Percentiles rank a stretch among this genome's conserved stretches.
Conservation (phyloP, 306 rosid genomes). For the Begonia loranthoides region DNA sequence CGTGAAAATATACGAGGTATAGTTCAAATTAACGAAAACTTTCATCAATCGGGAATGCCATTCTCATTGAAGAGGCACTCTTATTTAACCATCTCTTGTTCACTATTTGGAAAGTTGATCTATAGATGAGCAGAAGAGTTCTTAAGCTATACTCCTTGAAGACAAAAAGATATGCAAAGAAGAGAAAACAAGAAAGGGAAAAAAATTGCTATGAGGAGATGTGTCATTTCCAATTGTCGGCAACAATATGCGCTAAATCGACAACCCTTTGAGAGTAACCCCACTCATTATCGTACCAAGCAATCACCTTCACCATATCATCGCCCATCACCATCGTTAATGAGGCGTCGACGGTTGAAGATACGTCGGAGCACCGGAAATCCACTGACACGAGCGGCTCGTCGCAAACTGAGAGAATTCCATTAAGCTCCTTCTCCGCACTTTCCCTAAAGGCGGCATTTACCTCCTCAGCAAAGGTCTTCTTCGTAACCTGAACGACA, state of each 20-base stretch:
- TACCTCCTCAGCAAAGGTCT: constrained; percentile 92
- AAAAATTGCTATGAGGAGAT: too few species aligned
- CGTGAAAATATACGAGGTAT: too few species aligned
- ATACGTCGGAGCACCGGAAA: constrained; percentile 81
- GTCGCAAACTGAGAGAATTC: constrained; percentile 83
- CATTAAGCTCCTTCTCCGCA: constrained; percentile 58
- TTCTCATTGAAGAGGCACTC: too few species aligned
- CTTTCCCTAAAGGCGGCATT: constrained; percentile 88
- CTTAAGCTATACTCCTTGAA: too few species aligned
- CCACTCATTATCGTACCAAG: constrained; percentile 98
- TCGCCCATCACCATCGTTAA: constrained; percentile 98
- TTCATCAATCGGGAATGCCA: too few species aligned
- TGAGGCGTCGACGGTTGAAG: constrained; percentile 93
- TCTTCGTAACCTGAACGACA: constrained; percentile 80
- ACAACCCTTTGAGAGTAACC: constrained; percentile 99
- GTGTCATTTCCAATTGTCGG: constrained; percentile 73
- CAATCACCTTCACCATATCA: constrained; percentile 95
- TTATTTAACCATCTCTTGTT: too few species aligned
- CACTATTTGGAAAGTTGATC: too few species aligned
- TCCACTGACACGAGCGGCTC: constrained; percentile 94
- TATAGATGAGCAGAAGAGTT: too few species aligned
- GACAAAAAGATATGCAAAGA: too few species aligned
- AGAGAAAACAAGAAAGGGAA: too few species aligned
- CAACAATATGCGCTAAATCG: constrained; percentile 95
- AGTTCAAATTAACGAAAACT: too few species aligned